phyloP scores from a whole-genome alignment of 140 eudicot genomes.

The Bidens hawaiensis region DNA sequence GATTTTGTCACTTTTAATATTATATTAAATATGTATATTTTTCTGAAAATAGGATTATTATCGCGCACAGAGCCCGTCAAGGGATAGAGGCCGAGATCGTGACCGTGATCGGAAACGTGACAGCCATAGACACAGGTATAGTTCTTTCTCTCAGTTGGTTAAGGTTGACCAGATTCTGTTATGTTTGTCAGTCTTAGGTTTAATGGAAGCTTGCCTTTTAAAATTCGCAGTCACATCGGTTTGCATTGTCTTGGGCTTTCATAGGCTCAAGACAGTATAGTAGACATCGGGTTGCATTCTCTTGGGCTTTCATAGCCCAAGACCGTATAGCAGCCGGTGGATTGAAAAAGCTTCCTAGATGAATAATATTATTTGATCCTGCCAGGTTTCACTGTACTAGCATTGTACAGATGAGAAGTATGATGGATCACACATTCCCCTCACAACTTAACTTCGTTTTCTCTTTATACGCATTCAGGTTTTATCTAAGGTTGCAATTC shows the following conservation, averaged over 20 bases:
- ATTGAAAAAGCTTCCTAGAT: conserved; percentile 70
- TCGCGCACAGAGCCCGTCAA: conserved; percentile 75
- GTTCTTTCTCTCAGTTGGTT: not conserved
- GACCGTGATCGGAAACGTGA: conserved; percentile 66
- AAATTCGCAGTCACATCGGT: too few species aligned
- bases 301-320: conserved; percentile 29
- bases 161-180: conserved; percentile 1
- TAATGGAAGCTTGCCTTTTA: conserved; percentile 50
- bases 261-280: too few species aligned
- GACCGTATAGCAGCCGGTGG: conserved; percentile 42
- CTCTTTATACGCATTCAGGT: not conserved
- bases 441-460: not conserved
- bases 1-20: conserved; percentile 1
- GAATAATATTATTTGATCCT: conserved; percentile 61
- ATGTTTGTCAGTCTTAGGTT: not conserved
- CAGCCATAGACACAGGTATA: conserved; percentile 85
- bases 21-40: not conserved
- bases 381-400: conserved; percentile 99
- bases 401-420: conserved; percentile 99
- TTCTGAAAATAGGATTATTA: conserved; percentile 42
- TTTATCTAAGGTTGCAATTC: not conserved
- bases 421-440: conserved; percentile 70
- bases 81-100: conserved; percentile 88
- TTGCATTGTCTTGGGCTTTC: conserved; percentile 22
- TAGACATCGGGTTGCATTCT: conserved; percentile 25